Evolutionary conservation across 192 early-diverging fungal species (phyloP), one percentile per base, ranked within the genome.

Genomic region (Backusella psychrophila): DNA sequence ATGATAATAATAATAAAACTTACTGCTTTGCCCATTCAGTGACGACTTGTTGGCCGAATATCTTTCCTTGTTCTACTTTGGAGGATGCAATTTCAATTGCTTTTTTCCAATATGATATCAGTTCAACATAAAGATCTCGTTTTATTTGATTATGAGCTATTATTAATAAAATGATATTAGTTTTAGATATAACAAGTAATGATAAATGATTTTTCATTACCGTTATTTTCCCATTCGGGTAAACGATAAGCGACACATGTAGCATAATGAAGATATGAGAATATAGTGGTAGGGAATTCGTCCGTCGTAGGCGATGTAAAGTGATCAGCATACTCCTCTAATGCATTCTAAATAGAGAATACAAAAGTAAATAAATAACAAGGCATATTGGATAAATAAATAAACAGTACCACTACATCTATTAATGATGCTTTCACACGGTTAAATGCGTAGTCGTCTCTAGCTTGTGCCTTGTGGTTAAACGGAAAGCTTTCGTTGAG

Each of bases 371-470:
- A 38, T 33, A 2, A 33, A 33, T 33, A 33, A 39, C 38, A 39
- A 12, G 9, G 11, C 38, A 39, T 39, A 8, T 2, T 39, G 38
- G 9, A 12, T 39, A 2, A 0, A 39, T 12, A 39, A 12, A 39
- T 0, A 8, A 39, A 39, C 38, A 39, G 69, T 84, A 87, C 90
- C 33, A 86, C 79, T 63, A 96, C 85, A 71, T 95, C 93, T 4
- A 87, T 83, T 34, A 98, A 85, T 17, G 88, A 86, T 63, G 92
- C 89, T 72, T 89, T 88, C 53, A 96, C 94, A 67, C 97, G 87
- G 80, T 93, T 91, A 80, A 90, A 97, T 7, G 93, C 88, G 82
- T 99, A 98, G 84, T 96, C 94, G 78, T 96, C 95, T 42, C 87
- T 83, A 0, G 78, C 79, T 23, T 87, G 86, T n/a, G 93, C 86